Evolutionary conservation across 345 rosid genomes (phyloP).

Genomic region (Acer saccharum): DNA sequence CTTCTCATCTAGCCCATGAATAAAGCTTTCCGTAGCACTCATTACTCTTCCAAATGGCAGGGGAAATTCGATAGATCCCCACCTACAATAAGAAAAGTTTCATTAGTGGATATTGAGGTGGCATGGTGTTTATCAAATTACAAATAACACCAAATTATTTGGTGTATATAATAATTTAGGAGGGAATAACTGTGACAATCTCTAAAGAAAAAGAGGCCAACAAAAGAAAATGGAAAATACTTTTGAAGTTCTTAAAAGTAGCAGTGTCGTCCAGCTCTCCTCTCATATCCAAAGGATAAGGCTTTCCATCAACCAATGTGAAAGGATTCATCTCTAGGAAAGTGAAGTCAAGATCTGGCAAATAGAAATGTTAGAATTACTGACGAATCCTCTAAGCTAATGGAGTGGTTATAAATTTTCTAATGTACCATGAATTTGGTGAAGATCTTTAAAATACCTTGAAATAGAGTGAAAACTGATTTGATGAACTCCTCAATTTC

Average conservation of each 20-base stretch:
- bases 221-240: conserved; percentile 38
- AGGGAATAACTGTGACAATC: neutral
- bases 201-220: neutral
- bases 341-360: conserved; percentile 89
- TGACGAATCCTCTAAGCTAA: conserved; percentile 9
- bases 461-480: conserved; percentile 68
- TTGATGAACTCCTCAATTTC: conserved; percentile 75
- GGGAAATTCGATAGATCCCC: conserved; percentile 93
- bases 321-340: conserved; percentile 99
- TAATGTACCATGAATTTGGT: neutral
- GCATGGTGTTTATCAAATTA: neutral
- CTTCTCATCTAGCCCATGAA: conserved; percentile 97
- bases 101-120: conserved; percentile 20
- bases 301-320: conserved; percentile 84
- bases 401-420: neutral
- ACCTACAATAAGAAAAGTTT: conserved; percentile 47
- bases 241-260: conserved; percentile 96
- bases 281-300: conserved; percentile 98
- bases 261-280: conserved; percentile 99
- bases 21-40: conserved; percentile 85
- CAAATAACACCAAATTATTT: neutral
- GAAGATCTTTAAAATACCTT: conserved; percentile 49
- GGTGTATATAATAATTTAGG: neutral
- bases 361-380: conserved; percentile 20
- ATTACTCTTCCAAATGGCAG: conserved; percentile 95